Evolutionary conservation across 495 filamentous ascomycete species (phyloP), one percentile per base, ranked within the genome.

Genomic region (Penicillium tannophilum): DNA sequence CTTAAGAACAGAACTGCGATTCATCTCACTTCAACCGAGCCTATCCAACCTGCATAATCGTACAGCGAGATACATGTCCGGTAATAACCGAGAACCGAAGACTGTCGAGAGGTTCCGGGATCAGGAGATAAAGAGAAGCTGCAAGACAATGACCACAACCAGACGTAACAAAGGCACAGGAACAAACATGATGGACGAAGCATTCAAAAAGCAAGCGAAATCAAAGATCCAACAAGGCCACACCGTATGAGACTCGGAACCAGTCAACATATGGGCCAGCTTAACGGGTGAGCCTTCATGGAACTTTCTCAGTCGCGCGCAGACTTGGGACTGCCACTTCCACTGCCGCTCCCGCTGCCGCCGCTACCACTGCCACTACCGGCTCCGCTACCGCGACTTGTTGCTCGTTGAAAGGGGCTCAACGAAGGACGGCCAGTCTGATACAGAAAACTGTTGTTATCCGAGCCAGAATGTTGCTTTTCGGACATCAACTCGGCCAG

Each of bases 291-390:
- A 17, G 61, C n/a, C 63, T 58, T 47, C 12, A 28, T 14, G 14
- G 16, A n/a, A 31, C 46, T 12, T 33, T 49, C n/a, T 72, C 35
- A 73, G 44, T 70, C 75, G 52, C 65, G 70, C 4, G 67, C 63
- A 56, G 77, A 78, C 57, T 69, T 70, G 43, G 79, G 77, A 71
- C 78, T 80, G 55, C 74, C 77, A 60, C 70, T 78, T 33, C 74
- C 74, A 56, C 75, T 79, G 20, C 74, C 63, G 54, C 69, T 75
- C 52, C 69, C 73, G 39, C 75, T 74, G 52, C 69, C 72, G 39
- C 75, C 74, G 61, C 78, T 79, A 26, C 71, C 73, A 63, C 75
- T 79, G 31, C 72, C 73, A 63, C 75, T 79, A 19, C 74, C 79
- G 58, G 74, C 75, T 42, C 76, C 79, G 63, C 79, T 82, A 43